These are phyloP conservation scores for Tetrapyrgos nigripes DNA, from an alignment of 1,284 basidiomycete species.

Conservation along the genomic window DNA sequence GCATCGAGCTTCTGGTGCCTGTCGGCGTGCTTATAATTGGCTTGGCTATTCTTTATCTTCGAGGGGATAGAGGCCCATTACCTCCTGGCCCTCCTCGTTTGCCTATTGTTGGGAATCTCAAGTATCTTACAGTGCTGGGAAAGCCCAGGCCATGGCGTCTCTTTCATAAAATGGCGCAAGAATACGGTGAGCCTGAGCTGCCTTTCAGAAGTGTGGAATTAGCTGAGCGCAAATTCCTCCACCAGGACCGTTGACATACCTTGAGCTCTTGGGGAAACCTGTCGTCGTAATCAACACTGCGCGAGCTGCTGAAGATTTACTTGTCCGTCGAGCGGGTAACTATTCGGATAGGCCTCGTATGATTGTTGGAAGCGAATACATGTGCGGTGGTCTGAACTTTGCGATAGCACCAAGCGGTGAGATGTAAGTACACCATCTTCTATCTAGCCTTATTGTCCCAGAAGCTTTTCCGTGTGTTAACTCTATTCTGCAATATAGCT, in stretches of 20 bases:
- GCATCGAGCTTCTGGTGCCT: too few relatives aligned
- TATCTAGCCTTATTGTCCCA: too few relatives aligned
- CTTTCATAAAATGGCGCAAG: background rate
- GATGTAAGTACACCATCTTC: background rate
- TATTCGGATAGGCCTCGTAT: background rate
- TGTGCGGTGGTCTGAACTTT: background rate
- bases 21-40: too few relatives aligned
- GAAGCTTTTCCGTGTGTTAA: too few relatives aligned
- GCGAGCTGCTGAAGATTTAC: background rate
- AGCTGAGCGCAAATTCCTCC: too few relatives aligned
- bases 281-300: background rate
- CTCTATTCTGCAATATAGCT: too few relatives aligned
- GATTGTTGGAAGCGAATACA: background rate
- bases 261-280: background rate
- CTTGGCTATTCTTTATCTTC: too few relatives aligned
- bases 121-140: background rate
- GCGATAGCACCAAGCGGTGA: background rate
- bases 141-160: background rate
- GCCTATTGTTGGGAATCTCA: background rate
- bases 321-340: background rate
- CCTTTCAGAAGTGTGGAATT: background rate
- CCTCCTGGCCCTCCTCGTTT: background rate
- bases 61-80: too few relatives aligned
- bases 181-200: background rate
- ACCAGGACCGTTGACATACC: background rate